phyloP scores from a whole-genome alignment of 2,329 filamentous ascomycete species.

The Thelonectria discophora region DNA sequence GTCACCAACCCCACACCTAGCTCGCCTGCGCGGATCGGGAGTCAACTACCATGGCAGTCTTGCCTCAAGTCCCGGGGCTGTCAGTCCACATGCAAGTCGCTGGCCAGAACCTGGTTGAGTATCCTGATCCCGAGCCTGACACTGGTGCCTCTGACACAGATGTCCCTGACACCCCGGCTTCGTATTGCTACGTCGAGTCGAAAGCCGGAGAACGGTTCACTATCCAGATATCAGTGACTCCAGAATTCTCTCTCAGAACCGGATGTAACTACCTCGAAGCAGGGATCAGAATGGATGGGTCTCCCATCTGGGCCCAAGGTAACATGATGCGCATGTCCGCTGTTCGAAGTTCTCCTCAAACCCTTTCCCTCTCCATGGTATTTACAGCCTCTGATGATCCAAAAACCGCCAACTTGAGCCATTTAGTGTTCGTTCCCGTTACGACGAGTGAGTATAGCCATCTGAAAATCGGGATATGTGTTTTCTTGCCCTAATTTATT shows the following conservation, averaged over 20 bases:
- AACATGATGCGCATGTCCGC: background rate
- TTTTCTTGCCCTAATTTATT: background rate
- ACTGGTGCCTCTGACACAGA: too few species aligned
- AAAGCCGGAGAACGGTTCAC: conserved; percentile 28
- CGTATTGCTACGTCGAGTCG: conserved; percentile 39
- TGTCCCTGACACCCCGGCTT: background rate
- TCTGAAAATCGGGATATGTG: background rate
- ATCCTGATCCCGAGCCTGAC: conserved; percentile 15
- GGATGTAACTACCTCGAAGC: fast-evolving
- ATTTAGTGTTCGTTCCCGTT: conserved; percentile 32
- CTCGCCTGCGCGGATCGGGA: too few species aligned
- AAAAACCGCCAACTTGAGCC: background rate
- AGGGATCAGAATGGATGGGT: conserved; percentile 28
- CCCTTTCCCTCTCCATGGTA: background rate
- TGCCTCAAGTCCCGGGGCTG: conserved; percentile 29
- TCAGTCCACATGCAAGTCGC: conserved; percentile 30
- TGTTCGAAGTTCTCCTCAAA: background rate
- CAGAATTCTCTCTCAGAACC: background rate
- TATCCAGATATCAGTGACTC: conserved; percentile 16
- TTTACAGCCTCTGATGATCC: background rate
- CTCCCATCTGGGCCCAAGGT: background rate
- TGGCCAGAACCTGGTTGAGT: conserved; percentile 34
- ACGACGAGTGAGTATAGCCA: conserved; percentile 10
- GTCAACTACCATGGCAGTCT: conserved; percentile 33
- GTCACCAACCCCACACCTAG: too few species aligned